Evolutionary conservation across 176 grass and related monocot genomes (phyloP), one percentile per base, ranked within the genome.

Genomic region (Eragrostis curvula): DNA sequence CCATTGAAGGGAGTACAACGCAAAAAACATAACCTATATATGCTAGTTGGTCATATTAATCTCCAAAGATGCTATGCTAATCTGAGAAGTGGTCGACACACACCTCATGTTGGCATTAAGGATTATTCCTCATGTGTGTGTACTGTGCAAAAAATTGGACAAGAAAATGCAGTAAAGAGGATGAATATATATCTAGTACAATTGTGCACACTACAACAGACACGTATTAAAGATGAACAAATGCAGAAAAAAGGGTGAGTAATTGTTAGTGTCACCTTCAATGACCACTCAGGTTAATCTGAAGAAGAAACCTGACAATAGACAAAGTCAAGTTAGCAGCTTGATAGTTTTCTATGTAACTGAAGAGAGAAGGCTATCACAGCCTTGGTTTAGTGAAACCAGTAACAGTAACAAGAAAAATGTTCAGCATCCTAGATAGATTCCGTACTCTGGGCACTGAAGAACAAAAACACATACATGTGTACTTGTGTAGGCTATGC

Each of bases 201-300:
- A 18, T 30, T 66, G 16, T 6, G 30, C 6, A 76, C 60, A 81
- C 18, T 87, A 68, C 43, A 51, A 75, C 7, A 50, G 25, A 20
- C 8, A 48, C 18, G 25, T 3, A 43, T 66, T 6, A 47, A 50
- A 23, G 15, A 25, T 36, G 76, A 36, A 36, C 32, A 36, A 36
- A 36, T 70, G 63, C 39, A 69, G 14, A 77, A 67, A 70, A 62
- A 13, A 82, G 46, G 40, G 39, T 32, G 45, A 32, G 66, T 60
- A 44, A 70, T 50, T 45, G 46, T 30, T 50, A 49, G 39, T 59
- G 16, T 74, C 69, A 43, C 81, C 81, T 74, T 80, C 30, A 52
- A 68, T 45, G 52, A 80, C 69, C 17, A 79, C 3, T 88, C 82
- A 51, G 11, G 17, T 25, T 85, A 76, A 43, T 89, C 82, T 81